Percentiles rank a stretch among this genome's conserved stretches.
Conservation (phyloP, 2,329 filamentous ascomycete species). For the Beauveria sp. region DNA sequence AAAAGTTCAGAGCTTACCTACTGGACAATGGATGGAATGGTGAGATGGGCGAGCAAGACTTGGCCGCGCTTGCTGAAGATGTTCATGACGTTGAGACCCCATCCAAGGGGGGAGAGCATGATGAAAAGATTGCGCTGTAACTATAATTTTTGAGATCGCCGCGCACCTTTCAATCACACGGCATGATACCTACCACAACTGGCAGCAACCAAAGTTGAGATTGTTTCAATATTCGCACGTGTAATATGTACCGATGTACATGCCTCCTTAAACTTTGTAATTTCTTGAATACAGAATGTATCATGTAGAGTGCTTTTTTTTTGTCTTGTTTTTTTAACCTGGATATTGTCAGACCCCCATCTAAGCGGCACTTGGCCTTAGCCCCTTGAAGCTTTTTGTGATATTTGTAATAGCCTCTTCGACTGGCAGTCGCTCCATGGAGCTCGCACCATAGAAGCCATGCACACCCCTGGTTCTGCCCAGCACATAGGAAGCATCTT, state of each 20-base stretch:
- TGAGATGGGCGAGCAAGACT: constrained; percentile 29
- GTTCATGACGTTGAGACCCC: neutral
- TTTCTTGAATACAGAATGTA: neutral
- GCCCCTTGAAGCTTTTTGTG: constrained; percentile 20
- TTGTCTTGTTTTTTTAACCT: no score
- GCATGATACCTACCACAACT: neutral
- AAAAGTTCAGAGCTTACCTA: constrained; percentile 36
- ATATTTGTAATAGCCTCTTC: constrained; percentile 53
- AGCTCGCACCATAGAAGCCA: constrained; percentile 64
- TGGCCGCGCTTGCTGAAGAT: constrained; percentile 4
- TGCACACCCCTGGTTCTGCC: constrained; percentile 55
- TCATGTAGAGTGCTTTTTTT: neutral
- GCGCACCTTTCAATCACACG: neutral
- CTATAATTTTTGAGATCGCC: neutral
- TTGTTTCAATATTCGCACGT: neutral
- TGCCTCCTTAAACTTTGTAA: neutral
- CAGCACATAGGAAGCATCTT: constrained; percentile 58
- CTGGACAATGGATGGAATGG: constrained; percentile 38
- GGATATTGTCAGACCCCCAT: no score
- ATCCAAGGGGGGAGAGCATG: neutral
- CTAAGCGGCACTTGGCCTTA: constrained; percentile 1
- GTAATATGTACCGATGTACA: neutral
- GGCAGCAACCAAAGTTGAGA: neutral
- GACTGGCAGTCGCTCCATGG: constrained; percentile 62
- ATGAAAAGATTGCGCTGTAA: neutral